phyloP scores from a whole-genome alignment of 768 basidiomycete species.

The Paxillus involutus region DNA sequence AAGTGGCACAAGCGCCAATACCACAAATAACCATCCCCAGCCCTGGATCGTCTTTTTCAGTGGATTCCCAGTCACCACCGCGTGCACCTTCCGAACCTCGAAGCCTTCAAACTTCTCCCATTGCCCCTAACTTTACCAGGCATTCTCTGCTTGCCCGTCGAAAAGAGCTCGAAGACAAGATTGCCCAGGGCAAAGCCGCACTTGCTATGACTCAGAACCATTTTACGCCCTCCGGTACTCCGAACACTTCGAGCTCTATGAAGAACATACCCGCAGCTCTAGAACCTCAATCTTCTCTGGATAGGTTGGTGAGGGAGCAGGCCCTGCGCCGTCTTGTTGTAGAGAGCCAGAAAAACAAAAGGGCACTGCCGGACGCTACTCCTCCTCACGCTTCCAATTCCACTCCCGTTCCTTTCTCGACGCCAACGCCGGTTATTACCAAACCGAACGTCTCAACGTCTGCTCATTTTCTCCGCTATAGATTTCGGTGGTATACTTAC shows the following conservation, averaged over 20 bases:
- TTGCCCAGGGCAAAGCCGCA: slow-evolving; percentile 38
- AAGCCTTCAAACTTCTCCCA: slow-evolving; percentile 38
- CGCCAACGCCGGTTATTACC: not conserved
- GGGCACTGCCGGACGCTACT: slow-evolving; percentile 33
- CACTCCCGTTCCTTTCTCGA: not conserved
- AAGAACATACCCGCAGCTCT: not conserved
- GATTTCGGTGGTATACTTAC: not conserved
- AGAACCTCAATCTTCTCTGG: not conserved
- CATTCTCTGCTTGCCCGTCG: slow-evolving; percentile 40
- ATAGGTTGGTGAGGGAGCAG: slow-evolving; percentile 43
- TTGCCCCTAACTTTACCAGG: slow-evolving; percentile 38
- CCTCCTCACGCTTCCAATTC: not conserved
- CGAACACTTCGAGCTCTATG: not conserved
- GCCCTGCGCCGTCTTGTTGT: slow-evolving; percentile 22
- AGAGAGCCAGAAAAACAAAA: slow-evolving; percentile 39
- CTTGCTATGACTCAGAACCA: slow-evolving; percentile 15
- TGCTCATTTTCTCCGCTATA: slow-evolving; percentile 2
- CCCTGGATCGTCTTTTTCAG: not conserved
- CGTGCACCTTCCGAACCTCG: slow-evolving; percentile 35
- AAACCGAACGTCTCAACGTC: slow-evolving; percentile 3
- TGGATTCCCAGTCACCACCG: not conserved
- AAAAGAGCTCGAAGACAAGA: slow-evolving; percentile 46
- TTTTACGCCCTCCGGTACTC: not conserved
- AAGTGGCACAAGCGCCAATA: not conserved
- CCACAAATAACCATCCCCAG: not conserved